These are phyloP conservation scores for Phialophora expanda DNA, from an alignment of 2,329 filamentous ascomycete species.

Conservation along the genomic window DNA sequence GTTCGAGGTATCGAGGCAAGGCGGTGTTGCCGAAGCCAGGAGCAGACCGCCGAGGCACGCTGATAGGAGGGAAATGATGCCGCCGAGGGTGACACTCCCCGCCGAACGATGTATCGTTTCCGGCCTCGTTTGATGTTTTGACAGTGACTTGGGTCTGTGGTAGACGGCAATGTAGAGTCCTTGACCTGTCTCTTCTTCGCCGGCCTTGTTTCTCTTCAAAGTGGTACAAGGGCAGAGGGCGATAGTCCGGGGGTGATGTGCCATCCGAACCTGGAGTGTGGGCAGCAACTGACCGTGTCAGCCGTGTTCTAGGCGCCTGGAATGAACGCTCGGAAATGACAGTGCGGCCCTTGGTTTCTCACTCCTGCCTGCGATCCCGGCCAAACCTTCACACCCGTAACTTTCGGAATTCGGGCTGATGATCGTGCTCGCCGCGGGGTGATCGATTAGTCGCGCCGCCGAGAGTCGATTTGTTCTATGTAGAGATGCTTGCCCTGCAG, in stretches of 20 bases:
- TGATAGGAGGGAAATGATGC: conserved; percentile 11
- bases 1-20: conserved; percentile 1
- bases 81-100: conserved; percentile 1
- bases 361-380: not conserved
- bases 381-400: not conserved
- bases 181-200: not conserved
- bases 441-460: not conserved
- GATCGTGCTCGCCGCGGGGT: not conserved
- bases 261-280: conserved; percentile 4
- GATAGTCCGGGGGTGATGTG: conserved; percentile 11
- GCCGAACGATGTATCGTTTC: conserved; percentile 9
- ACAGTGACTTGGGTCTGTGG: not conserved
- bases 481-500: not conserved
- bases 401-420: conserved; percentile 9
- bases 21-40: conserved; percentile 4
- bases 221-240: not conserved
- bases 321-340: not conserved
- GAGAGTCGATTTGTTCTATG: not conserved
- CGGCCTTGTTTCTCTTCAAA: not conserved
- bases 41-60: conserved; percentile 9
- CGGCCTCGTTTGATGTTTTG: not conserved
- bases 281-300: conserved; percentile 1
- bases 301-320: not conserved
- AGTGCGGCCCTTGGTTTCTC: not conserved
- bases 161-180: not conserved